phyloP scores from a whole-genome alignment of 2,329 filamentous ascomycete species.

The Cordyceps tenuipes region DNA sequence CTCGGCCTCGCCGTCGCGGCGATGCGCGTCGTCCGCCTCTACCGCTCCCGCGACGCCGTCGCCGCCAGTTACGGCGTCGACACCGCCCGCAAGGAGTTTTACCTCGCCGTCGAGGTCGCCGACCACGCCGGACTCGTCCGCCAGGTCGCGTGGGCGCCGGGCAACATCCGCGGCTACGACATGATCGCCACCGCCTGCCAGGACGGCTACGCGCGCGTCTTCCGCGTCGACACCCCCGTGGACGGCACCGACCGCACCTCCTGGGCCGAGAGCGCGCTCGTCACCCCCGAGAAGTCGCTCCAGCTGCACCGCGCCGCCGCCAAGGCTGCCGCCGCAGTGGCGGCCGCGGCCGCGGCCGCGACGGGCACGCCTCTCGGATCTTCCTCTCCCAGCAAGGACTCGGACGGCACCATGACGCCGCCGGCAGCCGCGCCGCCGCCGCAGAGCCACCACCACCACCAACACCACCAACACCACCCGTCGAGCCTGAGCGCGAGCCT shows the following conservation, averaged over 20 bases:
- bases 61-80: constrained; percentile 42
- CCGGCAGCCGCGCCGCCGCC: not conserved
- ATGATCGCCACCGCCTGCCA: constrained; percentile 86
- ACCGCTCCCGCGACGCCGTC: constrained; percentile 59
- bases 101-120: constrained; percentile 68
- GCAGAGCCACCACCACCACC: constrained; percentile 24
- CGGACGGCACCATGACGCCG: not conserved
- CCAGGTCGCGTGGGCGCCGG: constrained; percentile 87
- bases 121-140: constrained; percentile 71
- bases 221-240: constrained; percentile 60
- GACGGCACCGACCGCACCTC: constrained; percentile 32
- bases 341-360: not conserved
- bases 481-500: constrained; percentile 46
- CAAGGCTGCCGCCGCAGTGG: constrained; percentile 19
- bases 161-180: constrained; percentile 84
- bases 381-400: constrained; percentile 15
- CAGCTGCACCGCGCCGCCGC: constrained; percentile 13
- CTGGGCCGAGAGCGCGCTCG: constrained; percentile 40
- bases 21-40: constrained; percentile 76
- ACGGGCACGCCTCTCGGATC: not conserved
- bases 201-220: constrained; percentile 85
- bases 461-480: constrained; percentile 28
- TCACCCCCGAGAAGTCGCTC: constrained; percentile 25
- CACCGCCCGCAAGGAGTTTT: constrained; percentile 66
- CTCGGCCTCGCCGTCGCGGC: constrained; percentile 77